Conservation (phyloP, 345 rosid genomes). For the Turnera subulata region DNA sequence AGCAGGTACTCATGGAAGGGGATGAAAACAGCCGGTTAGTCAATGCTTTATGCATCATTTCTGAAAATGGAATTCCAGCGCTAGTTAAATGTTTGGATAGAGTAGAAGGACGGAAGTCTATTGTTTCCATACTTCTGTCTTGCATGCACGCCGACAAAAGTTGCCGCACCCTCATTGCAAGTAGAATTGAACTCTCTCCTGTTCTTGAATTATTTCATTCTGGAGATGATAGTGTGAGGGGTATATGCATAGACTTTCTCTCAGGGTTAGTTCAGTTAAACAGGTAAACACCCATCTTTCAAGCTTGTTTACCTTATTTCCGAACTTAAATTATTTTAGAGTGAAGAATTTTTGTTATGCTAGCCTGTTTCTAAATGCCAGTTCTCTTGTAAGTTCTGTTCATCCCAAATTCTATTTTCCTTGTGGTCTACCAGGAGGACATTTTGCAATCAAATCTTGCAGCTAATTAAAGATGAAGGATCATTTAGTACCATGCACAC, state of each 20-base stretch:
- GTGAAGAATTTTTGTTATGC: not conserved
- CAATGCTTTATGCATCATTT: conserved; percentile 41
- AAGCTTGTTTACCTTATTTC: conserved; percentile 1
- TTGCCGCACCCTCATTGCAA: conserved; percentile 43
- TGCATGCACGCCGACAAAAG: conserved; percentile 57
- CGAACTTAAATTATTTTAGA: not conserved
- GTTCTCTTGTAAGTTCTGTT: too few species aligned
- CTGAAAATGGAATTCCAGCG: conserved; percentile 47
- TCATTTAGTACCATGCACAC: conserved; percentile 66
- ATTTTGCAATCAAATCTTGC: conserved; percentile 44
- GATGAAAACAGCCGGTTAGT: conserved; percentile 35
- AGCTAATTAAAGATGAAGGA: conserved; percentile 56
- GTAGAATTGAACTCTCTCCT: conserved; percentile 37
- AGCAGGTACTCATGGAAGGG: conserved; percentile 52
- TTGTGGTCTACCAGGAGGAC: conserved; percentile 41
- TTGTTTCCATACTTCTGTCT: conserved; percentile 43
- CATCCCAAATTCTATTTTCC: conserved; percentile 2
- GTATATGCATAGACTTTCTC: conserved; percentile 53
- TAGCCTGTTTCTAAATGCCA: not conserved
- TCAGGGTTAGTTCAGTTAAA: conserved; percentile 45
- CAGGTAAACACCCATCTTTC: conserved; percentile 31
- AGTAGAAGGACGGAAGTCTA: conserved; percentile 39
- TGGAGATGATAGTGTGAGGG: conserved; percentile 46
- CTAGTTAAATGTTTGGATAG: conserved; percentile 47
- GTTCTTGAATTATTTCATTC: conserved; percentile 56